phyloP scores from a whole-genome alignment of 305 asterid species.

The Solanum hybrid region DNA sequence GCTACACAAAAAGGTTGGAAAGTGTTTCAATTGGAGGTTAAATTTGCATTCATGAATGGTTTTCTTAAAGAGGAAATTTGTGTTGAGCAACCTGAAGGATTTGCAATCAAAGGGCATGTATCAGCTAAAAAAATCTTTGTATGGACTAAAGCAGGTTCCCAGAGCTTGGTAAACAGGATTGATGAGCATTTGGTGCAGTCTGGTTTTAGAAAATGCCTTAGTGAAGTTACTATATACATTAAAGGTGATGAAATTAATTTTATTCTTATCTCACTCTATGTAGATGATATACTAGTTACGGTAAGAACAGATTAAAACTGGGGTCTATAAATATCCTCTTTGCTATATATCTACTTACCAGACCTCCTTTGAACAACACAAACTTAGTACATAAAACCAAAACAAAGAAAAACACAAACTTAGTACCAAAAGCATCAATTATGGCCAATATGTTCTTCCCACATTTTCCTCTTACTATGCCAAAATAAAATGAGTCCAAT shows the following conservation, averaged over 20 bases:
- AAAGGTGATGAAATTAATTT: not conserved
- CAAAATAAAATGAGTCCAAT: not conserved
- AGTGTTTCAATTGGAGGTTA: too few species aligned
- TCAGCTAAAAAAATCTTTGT: not conserved
- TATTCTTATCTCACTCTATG: not conserved
- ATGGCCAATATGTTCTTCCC: not conserved
- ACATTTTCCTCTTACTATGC: not conserved
- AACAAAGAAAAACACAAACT: not conserved
- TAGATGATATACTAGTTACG: not conserved
- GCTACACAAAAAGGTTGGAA: too few species aligned
- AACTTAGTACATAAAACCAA: not conserved
- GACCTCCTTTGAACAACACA: not conserved
- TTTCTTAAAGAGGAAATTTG: not conserved
- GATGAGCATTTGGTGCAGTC: not conserved
- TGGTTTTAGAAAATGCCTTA: not conserved
- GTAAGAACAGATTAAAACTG: not conserved
- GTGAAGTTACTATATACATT: not conserved
- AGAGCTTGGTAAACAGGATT: not conserved
- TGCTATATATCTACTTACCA: not conserved
- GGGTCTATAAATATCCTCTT: not conserved
- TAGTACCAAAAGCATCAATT: not conserved
- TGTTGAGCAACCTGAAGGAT: not conserved
- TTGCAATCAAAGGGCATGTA: not conserved
- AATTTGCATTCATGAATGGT: too few species aligned
- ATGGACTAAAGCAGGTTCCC: not conserved